Conservation (phyloP, 2,329 filamentous ascomycete genomes). For the Dactylella cylindrospora region DNA sequence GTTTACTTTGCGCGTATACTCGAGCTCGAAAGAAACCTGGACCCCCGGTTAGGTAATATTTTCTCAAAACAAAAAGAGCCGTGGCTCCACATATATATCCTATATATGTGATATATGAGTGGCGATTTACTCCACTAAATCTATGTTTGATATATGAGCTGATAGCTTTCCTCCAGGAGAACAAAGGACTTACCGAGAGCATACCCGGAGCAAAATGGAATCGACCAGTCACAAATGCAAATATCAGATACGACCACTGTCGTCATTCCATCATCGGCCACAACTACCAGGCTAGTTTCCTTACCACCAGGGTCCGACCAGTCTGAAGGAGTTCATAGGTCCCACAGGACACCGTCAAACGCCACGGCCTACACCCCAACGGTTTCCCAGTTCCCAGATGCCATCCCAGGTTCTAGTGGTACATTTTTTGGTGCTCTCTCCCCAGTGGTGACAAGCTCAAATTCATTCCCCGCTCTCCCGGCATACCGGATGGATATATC, state of each 20-base stretch:
- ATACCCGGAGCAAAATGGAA: constrained; percentile 39
- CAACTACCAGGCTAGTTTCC: constrained; percentile 35
- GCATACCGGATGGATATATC: constrained; percentile 43
- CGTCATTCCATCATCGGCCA: constrained; percentile 9
- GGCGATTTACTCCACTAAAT: background rate
- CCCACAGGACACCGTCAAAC: constrained; percentile 38
- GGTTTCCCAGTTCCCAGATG: constrained; percentile 31
- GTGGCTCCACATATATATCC: background rate
- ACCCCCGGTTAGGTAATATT: constrained; percentile 41
- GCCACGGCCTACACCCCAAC: constrained; percentile 35
- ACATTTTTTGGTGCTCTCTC: constrained; percentile 34
- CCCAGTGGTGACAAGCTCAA: constrained; percentile 35
- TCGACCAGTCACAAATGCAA: constrained; percentile 41
- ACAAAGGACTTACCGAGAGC: constrained; percentile 41
- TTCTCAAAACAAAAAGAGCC: background rate
- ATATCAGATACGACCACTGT: constrained; percentile 30
- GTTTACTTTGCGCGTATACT: constrained; percentile 43
- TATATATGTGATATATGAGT: background rate
- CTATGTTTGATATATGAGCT: constrained; percentile 31
- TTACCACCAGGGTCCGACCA: constrained; percentile 41
- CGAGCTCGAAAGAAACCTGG: constrained; percentile 43
- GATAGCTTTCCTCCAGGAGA: constrained; percentile 26
- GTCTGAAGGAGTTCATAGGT: constrained; percentile 41
- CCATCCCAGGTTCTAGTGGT: constrained; percentile 12
- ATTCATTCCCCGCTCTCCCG: constrained; percentile 33